phyloP scores from a whole-genome alignment of 1,284 basidiomycete species.

The Laetiporus sulphureus region DNA sequence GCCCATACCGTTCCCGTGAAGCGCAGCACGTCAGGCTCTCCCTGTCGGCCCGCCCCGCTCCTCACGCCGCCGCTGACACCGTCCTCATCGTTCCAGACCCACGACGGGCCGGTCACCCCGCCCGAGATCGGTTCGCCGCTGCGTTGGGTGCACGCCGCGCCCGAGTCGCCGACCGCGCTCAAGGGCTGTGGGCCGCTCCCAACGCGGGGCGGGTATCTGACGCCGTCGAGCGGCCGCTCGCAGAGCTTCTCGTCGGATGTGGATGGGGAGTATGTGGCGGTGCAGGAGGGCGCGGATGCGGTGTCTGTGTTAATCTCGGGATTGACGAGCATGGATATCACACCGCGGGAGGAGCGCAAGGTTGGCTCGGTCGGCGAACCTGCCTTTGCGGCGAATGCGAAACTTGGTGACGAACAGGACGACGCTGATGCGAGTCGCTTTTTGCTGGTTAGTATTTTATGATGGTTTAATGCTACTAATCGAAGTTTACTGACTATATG shows the following conservation, averaged over 20 bases:
- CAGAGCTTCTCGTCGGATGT: constrained; percentile 17
- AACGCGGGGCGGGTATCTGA: constrained; percentile 14
- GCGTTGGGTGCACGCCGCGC: constrained; percentile 13
- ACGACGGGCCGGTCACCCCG: constrained; percentile 20
- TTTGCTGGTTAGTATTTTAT: constrained; percentile 13
- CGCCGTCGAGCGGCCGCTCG: constrained; percentile 17
- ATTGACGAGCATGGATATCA: constrained; percentile 13
- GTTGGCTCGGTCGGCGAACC: background rate
- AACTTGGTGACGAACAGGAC: constrained; percentile 7
- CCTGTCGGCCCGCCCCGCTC: constrained; percentile 11
- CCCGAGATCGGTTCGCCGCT: constrained; percentile 16
- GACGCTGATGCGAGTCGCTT: constrained; percentile 13
- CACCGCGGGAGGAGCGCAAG: constrained; percentile 17
- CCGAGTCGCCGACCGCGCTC: constrained; percentile 6
- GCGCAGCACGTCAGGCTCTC: constrained; percentile 7
- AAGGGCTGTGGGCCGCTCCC: constrained; percentile 7
- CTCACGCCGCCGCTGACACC: constrained; percentile 27
- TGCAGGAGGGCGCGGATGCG: constrained; percentile 1
- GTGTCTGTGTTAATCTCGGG: constrained; percentile 10
- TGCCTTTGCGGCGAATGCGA: background rate
- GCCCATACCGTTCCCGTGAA: constrained; percentile 5
- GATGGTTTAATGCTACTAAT: background rate
- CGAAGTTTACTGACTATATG: constrained; percentile 6
- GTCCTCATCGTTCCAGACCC: constrained; percentile 23
- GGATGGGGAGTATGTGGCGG: constrained; percentile 5